Evolutionary conservation across 2,329 filamentous ascomycete genomes (phyloP).

Genomic region (Clarireedia paspali): DNA sequence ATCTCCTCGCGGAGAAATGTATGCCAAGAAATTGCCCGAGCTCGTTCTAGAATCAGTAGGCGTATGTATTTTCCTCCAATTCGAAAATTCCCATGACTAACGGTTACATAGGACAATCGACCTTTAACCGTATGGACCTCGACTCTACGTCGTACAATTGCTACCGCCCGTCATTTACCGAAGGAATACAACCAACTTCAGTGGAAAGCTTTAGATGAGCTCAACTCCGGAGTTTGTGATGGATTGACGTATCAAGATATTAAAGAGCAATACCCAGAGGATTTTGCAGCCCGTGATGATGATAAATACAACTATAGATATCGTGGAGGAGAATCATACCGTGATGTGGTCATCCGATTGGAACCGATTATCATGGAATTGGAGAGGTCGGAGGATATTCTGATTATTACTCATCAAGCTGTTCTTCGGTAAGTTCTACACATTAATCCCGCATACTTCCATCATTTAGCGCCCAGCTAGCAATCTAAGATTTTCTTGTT

Average conservation of each 20-base stretch:
- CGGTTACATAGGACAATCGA: slow-evolving; percentile 38
- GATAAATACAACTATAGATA: slow-evolving; percentile 99
- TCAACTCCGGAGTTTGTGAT: slow-evolving; percentile 94
- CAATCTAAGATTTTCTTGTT: neutral
- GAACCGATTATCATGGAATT: slow-evolving; percentile 99
- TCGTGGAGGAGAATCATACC: slow-evolving; percentile 88
- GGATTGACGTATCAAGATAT: slow-evolving; percentile 86
- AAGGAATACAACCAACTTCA: slow-evolving; percentile 84
- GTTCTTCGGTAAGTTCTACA: slow-evolving; percentile 50
- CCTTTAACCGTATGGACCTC: slow-evolving; percentile 69
- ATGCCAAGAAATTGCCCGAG: slow-evolving; percentile 76
- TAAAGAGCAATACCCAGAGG: slow-evolving; percentile 81
- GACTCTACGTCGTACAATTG: slow-evolving; percentile 76
- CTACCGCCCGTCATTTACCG: slow-evolving; percentile 78
- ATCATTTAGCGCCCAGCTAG: neutral
- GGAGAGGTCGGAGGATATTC: slow-evolving; percentile 89
- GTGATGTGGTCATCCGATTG: slow-evolving; percentile 92
- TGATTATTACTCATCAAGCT: slow-evolving; percentile 97
- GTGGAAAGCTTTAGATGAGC: slow-evolving; percentile 97
- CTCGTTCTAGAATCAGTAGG: slow-evolving; percentile 81
- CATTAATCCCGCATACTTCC: neutral
- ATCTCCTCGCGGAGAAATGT: slow-evolving; percentile 78
- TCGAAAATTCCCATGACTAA: slow-evolving; percentile 8
- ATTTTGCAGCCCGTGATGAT: slow-evolving; percentile 90
- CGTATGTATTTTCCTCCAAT: slow-evolving; percentile 43